Evolutionary conservation across 768 basidiomycete species (phyloP).

Genomic region (Lepiota venenata): DNA sequence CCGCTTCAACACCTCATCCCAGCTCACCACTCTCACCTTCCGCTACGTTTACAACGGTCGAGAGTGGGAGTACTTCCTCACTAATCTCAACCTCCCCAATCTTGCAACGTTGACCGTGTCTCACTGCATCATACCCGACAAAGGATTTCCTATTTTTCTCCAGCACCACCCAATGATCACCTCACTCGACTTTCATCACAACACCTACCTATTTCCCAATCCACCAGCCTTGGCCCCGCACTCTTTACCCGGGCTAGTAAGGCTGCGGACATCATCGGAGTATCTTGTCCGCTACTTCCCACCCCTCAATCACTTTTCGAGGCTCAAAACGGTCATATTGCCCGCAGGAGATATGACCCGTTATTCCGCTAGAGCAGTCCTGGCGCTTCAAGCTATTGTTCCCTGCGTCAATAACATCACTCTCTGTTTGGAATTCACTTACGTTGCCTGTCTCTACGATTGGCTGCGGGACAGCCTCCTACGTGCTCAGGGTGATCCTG

Average conservation of each 20-base stretch:
- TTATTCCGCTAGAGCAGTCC: constrained; percentile 1
- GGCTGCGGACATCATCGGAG: constrained; percentile 7
- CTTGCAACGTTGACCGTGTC: constrained; percentile 4
- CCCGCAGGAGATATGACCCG: constrained; percentile 12
- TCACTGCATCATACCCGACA: constrained; percentile 9
- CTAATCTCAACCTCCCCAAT: background rate
- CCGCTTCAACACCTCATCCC: constrained; percentile 5
- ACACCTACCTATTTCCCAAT: constrained; percentile 8
- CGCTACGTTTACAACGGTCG: constrained; percentile 9
- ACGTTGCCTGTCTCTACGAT: constrained; percentile 1
- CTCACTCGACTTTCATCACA: constrained; percentile 10
- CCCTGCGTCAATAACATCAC: constrained; percentile 11
- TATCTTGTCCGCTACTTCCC: constrained; percentile 11
- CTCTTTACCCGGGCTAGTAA: constrained; percentile 1
- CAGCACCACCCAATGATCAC: constrained; percentile 4
- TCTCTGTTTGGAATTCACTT: constrained; percentile 5
- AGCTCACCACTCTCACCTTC: constrained; percentile 6
- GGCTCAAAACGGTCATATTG: constrained; percentile 1
- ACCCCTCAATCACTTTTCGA: constrained; percentile 1
- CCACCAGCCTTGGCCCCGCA: constrained; percentile 3
- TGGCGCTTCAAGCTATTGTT: constrained; percentile 8
- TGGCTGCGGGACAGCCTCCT: constrained; percentile 7
- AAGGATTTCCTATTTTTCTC: constrained; percentile 5
- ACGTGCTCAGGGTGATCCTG: background rate
- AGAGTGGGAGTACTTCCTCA: constrained; percentile 8